Evolutionary conservation across 306 rosid genomes (phyloP).

Genomic region (Macrotyloma uniflorum): DNA sequence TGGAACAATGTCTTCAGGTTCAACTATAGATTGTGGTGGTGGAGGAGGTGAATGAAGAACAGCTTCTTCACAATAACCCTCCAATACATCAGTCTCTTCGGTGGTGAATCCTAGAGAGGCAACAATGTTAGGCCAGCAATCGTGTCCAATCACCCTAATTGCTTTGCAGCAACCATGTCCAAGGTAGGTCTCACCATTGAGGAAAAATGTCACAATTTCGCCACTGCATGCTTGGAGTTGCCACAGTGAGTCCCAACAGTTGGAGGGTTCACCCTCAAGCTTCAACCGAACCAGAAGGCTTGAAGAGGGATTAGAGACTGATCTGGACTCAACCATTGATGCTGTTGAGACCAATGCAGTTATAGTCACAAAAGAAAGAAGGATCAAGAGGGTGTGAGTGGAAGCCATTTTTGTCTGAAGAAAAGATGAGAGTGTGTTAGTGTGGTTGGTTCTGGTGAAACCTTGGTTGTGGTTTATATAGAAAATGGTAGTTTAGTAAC

Average conservation of each 20-base stretch:
- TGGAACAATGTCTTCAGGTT: neutral
- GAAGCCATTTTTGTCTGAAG: slow-evolving; percentile 2
- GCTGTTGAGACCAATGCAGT: neutral
- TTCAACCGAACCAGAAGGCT: slow-evolving; percentile 7
- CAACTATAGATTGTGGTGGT: neutral
- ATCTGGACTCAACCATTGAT: neutral
- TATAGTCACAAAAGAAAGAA: neutral
- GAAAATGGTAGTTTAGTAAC: neutral
- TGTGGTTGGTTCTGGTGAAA: neutral
- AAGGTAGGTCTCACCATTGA: slow-evolving; percentile 16
- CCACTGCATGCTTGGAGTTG: slow-evolving; percentile 25
- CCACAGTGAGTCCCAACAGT: slow-evolving; percentile 19
- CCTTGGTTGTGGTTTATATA: neutral
- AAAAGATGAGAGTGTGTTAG: neutral
- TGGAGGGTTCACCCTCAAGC: slow-evolving; percentile 10
- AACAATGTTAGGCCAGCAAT: slow-evolving; percentile 23
- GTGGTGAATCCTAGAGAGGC: slow-evolving; percentile 9
- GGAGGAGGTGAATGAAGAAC: neutral
- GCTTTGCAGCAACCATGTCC: slow-evolving; percentile 9
- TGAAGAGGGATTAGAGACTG: neutral
- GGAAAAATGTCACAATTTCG: neutral
- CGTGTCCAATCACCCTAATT: slow-evolving; percentile 1
- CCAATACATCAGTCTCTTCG: slow-evolving; percentile 4
- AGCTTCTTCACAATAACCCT: slow-evolving; percentile 6
- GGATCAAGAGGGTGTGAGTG: neutral